phyloP scores from a whole-genome alignment of 495 filamentous ascomycete genomes.

The Talaromyces adpressus region DNA sequence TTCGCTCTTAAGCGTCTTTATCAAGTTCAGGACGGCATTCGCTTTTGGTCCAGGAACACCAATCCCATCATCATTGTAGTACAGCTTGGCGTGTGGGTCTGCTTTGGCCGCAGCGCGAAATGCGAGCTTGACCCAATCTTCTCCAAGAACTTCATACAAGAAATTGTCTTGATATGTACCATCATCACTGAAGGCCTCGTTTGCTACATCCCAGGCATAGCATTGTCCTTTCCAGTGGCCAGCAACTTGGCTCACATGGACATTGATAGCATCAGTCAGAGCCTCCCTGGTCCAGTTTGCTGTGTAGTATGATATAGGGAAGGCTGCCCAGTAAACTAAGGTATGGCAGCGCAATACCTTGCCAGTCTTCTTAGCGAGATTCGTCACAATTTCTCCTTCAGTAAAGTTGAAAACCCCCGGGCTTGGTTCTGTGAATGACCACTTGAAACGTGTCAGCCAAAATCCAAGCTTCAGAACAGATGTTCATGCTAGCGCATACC shows the following conservation, averaged over 20 bases:
- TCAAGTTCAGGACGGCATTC: constrained; percentile 33
- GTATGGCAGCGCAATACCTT: not conserved
- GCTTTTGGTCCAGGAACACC: constrained; percentile 48
- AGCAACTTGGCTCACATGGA: not conserved
- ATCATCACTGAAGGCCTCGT: not conserved
- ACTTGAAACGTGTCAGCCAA: too few relatives aligned
- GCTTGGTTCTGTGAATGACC: not conserved
- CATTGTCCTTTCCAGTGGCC: not conserved
- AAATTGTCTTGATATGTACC: not conserved
- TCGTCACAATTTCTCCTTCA: not conserved
- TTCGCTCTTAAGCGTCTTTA: constrained; percentile 36
- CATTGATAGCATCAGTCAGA: not conserved
- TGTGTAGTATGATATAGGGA: not conserved
- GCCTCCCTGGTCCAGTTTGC: not conserved
- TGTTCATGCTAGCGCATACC: too few relatives aligned
- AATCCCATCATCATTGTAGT: constrained; percentile 63
- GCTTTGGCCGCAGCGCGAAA: constrained; percentile 8
- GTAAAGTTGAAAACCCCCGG: not conserved
- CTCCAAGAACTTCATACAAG: not conserved
- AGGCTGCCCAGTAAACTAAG: not conserved
- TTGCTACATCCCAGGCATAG: not conserved
- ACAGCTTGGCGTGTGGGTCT: constrained; percentile 42
- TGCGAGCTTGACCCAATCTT: not conserved
- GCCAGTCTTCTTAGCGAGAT: not conserved
- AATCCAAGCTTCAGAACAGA: too few relatives aligned